A percentile compares a stretch with the other conserved stretches of the same genome.
phyloP scores from a whole-genome alignment of 768 basidiomycete species.

The Amanita pseudoporphyria region DNA sequence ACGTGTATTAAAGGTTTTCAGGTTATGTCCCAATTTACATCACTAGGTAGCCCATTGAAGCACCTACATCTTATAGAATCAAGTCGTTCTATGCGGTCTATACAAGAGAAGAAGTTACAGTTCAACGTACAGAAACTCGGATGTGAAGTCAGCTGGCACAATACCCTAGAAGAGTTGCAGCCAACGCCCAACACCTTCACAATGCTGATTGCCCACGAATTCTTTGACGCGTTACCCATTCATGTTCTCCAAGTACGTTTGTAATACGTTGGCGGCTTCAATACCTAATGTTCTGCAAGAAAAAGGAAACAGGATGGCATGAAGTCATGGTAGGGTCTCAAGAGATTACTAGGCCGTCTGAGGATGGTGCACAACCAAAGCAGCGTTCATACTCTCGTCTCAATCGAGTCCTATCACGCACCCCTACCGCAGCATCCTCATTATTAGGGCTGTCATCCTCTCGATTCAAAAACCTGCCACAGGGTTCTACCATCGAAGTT shows the following conservation, averaged over 20 bases:
- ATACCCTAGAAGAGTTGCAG: constrained; percentile 59
- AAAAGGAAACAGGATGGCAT: constrained; percentile 71
- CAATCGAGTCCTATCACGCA: constrained; percentile 55
- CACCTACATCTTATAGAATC: constrained; percentile 77
- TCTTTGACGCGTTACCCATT: constrained; percentile 94
- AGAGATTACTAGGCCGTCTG: constrained; percentile 1
- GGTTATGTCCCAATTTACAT: constrained; percentile 43
- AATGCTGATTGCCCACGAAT: constrained; percentile 90
- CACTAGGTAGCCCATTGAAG: constrained; percentile 25
- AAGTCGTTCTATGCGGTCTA: constrained; percentile 50
- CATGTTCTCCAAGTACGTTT: constrained; percentile 71
- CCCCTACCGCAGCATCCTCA: constrained; percentile 39
- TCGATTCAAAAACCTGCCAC: constrained; percentile 58
- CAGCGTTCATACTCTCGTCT: constrained; percentile 26
- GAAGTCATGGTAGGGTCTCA: constrained; percentile 68
- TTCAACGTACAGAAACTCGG: constrained; percentile 19
- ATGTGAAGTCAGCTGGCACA: constrained; percentile 57
- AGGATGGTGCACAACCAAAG: neutral
- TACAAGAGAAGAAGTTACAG: constrained; percentile 49
- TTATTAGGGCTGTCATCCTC: constrained; percentile 56
- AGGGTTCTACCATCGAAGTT: constrained; percentile 74
- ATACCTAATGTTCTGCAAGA: constrained; percentile 30
- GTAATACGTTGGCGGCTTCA: neutral
- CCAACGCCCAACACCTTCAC: constrained; percentile 49
- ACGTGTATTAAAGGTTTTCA: constrained; percentile 14